Conservation (phyloP, 306 rosid genomes). For the Cyclanthera cordifolia region DNA sequence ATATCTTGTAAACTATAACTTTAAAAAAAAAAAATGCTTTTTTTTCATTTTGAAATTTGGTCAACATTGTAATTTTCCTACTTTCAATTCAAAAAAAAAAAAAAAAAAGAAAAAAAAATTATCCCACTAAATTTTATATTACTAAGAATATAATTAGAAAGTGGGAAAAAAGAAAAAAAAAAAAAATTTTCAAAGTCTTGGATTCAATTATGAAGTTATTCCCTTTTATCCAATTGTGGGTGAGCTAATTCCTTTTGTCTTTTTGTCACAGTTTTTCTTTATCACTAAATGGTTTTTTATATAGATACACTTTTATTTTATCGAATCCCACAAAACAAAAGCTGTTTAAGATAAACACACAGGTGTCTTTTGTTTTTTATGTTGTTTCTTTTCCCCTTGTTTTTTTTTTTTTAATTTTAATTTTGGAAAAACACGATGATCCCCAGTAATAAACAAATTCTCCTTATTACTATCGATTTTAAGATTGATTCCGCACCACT, state of each 20-base stretch:
- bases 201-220: slow-evolving; percentile 3
- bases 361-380: too few species aligned
- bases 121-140: not conserved
- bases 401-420: too few species aligned
- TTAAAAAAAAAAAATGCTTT: too few species aligned
- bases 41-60: too few species aligned
- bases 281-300: slow-evolving; percentile 7
- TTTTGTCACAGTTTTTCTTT: slow-evolving; percentile 1
- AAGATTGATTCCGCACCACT: too few species aligned
- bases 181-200: not conserved
- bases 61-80: too few species aligned
- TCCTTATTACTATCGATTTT: too few species aligned
- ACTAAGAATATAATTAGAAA: not conserved
- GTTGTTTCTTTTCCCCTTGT: too few species aligned
- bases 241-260: slow-evolving; percentile 7
- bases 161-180: not conserved
- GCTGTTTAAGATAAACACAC: slow-evolving; percentile 1
- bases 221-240: slow-evolving; percentile 8
- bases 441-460: too few species aligned
- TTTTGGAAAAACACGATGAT: too few species aligned
- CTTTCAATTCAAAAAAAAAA: too few species aligned
- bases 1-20: too few species aligned
- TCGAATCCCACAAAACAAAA: slow-evolving; percentile 4
- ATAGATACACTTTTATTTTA: slow-evolving; percentile 6
- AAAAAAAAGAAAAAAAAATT: not conserved